phyloP scores from a whole-genome alignment of 1,284 basidiomycete genomes.

The Microbotryum lychnidis-dioicae region DNA sequence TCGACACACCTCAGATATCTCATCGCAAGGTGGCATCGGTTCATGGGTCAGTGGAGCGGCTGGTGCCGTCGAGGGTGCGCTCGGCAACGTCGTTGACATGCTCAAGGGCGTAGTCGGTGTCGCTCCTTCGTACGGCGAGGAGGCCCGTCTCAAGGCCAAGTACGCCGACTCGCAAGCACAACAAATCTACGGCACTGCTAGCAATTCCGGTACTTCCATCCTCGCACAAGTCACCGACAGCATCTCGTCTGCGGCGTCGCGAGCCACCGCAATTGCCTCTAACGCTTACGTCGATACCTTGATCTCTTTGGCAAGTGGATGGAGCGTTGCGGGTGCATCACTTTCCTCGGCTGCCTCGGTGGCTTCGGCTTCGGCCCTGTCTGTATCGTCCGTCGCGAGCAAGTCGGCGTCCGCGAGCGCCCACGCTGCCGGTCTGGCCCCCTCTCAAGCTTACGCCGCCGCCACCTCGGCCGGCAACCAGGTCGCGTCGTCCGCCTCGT shows the following conservation, averaged over 20 bases:
- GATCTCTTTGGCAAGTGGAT: not conserved
- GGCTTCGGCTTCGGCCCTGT: conserved; percentile 5
- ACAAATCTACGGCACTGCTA: conserved; percentile 17
- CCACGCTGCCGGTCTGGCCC: not conserved
- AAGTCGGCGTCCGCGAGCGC: conserved; percentile 6
- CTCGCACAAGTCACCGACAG: conserved; percentile 12
- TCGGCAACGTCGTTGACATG: conserved; percentile 31
- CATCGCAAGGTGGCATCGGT: conserved; percentile 28
- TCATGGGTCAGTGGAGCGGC: conserved; percentile 26
- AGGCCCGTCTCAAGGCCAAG: conserved; percentile 33
- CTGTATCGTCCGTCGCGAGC: conserved; percentile 16
- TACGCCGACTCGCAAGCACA: conserved; percentile 28
- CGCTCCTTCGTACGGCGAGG: conserved; percentile 29
- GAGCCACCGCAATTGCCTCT: not conserved
- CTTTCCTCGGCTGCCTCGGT: conserved; percentile 3
- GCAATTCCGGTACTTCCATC: conserved; percentile 13
- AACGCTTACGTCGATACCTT: not conserved
- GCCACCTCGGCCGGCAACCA: conserved; percentile 5
- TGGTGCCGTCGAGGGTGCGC: conserved; percentile 28
- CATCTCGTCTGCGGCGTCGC: conserved; percentile 9
- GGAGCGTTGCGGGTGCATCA: not conserved
- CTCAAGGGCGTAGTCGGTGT: conserved; percentile 33
- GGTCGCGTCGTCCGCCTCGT: conserved; percentile 17
- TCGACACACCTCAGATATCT: conserved; percentile 19
- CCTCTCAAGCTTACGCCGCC: not conserved